Conservation (phyloP, 2,329 filamentous ascomycete genomes). For the Magnaporthales sp. region DNA sequence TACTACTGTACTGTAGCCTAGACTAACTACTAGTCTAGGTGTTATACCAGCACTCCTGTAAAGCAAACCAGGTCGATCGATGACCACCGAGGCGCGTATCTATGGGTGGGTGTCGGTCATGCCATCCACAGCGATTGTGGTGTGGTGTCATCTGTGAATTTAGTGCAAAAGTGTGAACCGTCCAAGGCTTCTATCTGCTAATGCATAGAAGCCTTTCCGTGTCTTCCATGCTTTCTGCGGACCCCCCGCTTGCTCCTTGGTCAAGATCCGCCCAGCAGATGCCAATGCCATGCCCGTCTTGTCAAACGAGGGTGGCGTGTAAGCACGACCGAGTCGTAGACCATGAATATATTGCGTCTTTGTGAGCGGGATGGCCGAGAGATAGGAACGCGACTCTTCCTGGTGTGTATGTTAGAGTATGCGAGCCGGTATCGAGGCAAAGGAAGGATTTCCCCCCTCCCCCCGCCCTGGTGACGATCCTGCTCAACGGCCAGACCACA, state of each 20-base stretch:
- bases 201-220: constrained; percentile 7
- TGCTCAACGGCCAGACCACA: background rate
- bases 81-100: background rate
- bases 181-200: background rate
- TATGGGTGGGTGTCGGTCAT: background rate
- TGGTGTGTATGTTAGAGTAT: too few species aligned
- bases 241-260: background rate
- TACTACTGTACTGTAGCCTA: too few species aligned
- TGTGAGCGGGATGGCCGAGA: background rate
- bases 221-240: constrained; percentile 2
- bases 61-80: background rate
- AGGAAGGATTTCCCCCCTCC: background rate
- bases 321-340: background rate
- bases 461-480: background rate
- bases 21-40: too few species aligned
- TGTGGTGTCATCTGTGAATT: background rate
- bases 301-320: background rate
- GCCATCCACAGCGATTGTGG: too few species aligned
- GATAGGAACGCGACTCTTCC: too few species aligned
- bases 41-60: too few species aligned
- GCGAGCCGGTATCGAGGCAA: background rate
- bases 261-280: background rate
- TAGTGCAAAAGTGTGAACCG: background rate
- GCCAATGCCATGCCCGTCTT: background rate
- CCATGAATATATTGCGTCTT: background rate